Evolutionary conservation across 1,284 basidiomycete species (phyloP).

Genomic region (Leccinum huronense): DNA sequence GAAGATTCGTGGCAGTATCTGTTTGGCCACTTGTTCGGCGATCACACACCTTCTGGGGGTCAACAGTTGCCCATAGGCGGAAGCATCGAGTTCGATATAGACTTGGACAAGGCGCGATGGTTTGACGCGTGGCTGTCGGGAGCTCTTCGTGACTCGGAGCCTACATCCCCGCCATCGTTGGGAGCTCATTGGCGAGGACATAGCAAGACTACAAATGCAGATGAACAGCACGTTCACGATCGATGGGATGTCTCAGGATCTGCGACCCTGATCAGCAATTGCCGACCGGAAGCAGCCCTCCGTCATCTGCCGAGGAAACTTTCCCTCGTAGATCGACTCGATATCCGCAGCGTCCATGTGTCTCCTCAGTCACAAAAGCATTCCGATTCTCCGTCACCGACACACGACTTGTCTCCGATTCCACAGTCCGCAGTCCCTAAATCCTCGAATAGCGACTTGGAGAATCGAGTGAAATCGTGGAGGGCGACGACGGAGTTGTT

Average conservation of each 20-base stretch:
- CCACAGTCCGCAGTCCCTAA: conserved; percentile 59
- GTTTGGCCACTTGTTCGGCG: conserved; percentile 64
- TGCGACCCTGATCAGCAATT: conserved; percentile 25
- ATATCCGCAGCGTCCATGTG: conserved; percentile 41
- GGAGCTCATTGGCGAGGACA: conserved; percentile 46
- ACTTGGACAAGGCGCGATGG: conserved; percentile 68
- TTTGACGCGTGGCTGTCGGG: conserved; percentile 64
- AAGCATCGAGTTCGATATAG: conserved; percentile 77
- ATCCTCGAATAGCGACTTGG: conserved; percentile 49
- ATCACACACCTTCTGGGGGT: conserved; percentile 38
- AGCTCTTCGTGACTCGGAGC: conserved; percentile 32
- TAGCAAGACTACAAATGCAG: conserved; percentile 50
- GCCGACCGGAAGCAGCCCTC: conserved; percentile 22
- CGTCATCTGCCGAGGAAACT: conserved; percentile 63
- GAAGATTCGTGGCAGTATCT: conserved; percentile 74
- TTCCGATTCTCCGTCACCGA: conserved; percentile 29
- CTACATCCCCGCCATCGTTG: conserved; percentile 37
- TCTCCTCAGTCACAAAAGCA: conserved; percentile 32
- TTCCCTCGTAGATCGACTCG: conserved; percentile 64
- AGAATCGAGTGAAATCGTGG: conserved; percentile 63
- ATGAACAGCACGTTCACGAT: conserved; percentile 46
- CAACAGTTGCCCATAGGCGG: conserved; percentile 60
- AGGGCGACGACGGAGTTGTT: conserved; percentile 52
- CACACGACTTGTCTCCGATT: conserved; percentile 53
- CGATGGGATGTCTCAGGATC: conserved; percentile 31